A percentile compares a stretch with the other conserved stretches of the same genome.
These are phyloP conservation scores for Cutaneotrichosporon curvatum DNA, from an alignment of 1,284 basidiomycete species.

Conservation along the genomic window DNA sequence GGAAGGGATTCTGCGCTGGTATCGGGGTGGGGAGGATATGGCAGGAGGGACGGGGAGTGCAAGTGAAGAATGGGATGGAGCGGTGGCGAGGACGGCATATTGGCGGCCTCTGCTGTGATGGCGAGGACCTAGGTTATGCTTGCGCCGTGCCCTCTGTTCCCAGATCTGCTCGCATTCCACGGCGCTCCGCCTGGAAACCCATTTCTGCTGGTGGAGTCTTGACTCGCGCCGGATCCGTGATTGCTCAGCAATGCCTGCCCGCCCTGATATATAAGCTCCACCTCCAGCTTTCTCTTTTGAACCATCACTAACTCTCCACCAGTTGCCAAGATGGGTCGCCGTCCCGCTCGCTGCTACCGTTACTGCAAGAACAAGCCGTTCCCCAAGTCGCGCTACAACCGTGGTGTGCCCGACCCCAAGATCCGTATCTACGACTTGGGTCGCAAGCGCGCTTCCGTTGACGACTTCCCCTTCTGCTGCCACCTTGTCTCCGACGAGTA, in stretches of 20 bases:
- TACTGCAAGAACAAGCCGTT: conserved; percentile 98
- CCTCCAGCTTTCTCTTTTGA: background rate
- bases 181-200: no score
- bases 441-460: conserved; percentile 87
- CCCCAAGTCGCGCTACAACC: conserved; percentile 87
- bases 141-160: no score
- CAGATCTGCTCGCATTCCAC: no score
- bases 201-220: no score
- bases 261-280: background rate
- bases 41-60: background rate
- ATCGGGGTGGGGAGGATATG: background rate
- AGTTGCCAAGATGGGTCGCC: conserved; percentile 70
- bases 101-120: no score
- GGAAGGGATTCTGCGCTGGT: background rate
- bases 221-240: no score
- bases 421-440: conserved; percentile 92
- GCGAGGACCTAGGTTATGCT: no score
- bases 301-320: conserved; percentile 9
- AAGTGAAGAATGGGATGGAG: background rate
- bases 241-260: background rate
- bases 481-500: conserved; percentile 98
- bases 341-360: conserved; percentile 91
- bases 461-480: conserved; percentile 95
- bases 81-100: background rate
- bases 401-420: conserved; percentile 96